Evolutionary conservation across 2,329 filamentous ascomycete species (phyloP).

Genomic region (Cercospora zeae-maydis): DNA sequence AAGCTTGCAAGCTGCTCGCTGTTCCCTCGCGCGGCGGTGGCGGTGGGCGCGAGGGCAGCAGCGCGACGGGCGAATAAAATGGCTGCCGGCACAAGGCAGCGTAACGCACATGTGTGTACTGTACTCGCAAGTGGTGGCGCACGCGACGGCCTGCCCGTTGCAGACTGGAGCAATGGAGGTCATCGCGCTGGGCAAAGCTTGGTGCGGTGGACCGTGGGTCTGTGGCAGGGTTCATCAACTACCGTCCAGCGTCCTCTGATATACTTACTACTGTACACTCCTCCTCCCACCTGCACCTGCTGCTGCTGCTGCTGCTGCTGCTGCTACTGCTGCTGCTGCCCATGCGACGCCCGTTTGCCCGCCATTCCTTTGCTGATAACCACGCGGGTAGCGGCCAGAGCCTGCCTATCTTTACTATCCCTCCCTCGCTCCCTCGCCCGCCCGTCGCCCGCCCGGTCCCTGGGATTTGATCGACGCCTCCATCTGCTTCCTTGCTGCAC

Average conservation of each 20-base stretch:
- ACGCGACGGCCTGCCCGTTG: slow-evolving; percentile 7
- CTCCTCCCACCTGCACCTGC: background rate
- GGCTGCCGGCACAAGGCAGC: too few relatives aligned
- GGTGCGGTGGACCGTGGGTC: slow-evolving; percentile 3
- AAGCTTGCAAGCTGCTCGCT: background rate
- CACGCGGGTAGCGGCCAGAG: background rate
- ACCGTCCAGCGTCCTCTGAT: background rate
- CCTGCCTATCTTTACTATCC: background rate
- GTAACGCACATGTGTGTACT: too few relatives aligned
- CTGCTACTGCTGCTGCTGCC: background rate
- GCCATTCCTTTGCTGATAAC: slow-evolving; percentile 5
- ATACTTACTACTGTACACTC: background rate
- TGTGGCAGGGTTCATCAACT: background rate
- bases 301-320: too few relatives aligned
- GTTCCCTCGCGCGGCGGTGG: background rate
- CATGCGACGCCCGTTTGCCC: background rate
- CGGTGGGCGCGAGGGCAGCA: background rate
- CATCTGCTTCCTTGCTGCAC: slow-evolving; percentile 28
- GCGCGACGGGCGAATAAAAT: background rate
- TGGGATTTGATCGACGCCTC: slow-evolving; percentile 10
- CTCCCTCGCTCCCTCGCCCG: slow-evolving; percentile 1
- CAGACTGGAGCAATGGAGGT: background rate
- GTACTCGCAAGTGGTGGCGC: background rate
- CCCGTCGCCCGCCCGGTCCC: slow-evolving; percentile 4
- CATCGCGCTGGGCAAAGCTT: slow-evolving; percentile 1